Base-by-base conservation (phyloP, 2,329 filamentous ascomycete genomes). In the Ophiocordyceps camponoti-leonardi region DNA sequence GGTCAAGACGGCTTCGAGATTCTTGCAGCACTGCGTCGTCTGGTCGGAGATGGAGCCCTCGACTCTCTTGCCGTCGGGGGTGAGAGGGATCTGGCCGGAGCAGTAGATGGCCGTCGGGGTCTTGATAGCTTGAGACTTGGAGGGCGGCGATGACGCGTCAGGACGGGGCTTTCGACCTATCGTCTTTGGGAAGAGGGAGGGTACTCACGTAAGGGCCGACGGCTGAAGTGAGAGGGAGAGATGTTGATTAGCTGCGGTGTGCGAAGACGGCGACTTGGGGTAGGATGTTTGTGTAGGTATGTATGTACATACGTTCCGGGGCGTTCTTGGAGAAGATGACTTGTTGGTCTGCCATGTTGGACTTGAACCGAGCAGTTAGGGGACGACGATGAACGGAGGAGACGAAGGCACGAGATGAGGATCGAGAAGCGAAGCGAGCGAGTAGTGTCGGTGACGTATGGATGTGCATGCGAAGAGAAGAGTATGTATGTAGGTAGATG, bases 1-100 rank as follows among this genome's bases (percentile, higher is more conserved):
- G 49, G 79, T 75, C 44, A 96, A 77, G 47, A 96, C 86, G 41
- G 84, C 83, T 62, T 81, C 74, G 58, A 95, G 75, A 66, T 93
- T 94, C 65, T 83, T 69, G 62, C 86, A 71, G 64, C 73, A 77
- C 52, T 71, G 67, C 45, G 66, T 65, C 26, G 77, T 80, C 67
- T 78, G 76, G 54, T 87, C 68, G 57, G 69, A 68, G 53, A 82
- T 80, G 54, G 67, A 69, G 51, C 75, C 77, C 58, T 73, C 65
- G 42, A 78, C 54, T 44, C 79, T 64, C 56, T 67, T 69, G 50
- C 75, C 76, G 46, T 71, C 62, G 47, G 70, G 63, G 50, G 73
- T 75, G 50, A 72, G 66, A 48, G 86, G 86, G 59, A 94, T 88
- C 64, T 85, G 76, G 47, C 77, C 77, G 13, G 77, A 81, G 67